Percentiles rank a stretch among this genome's conserved stretches.
phyloP scores from a whole-genome alignment of 495 filamentous ascomycete genomes.

The Aspergillus heteromorphus region DNA sequence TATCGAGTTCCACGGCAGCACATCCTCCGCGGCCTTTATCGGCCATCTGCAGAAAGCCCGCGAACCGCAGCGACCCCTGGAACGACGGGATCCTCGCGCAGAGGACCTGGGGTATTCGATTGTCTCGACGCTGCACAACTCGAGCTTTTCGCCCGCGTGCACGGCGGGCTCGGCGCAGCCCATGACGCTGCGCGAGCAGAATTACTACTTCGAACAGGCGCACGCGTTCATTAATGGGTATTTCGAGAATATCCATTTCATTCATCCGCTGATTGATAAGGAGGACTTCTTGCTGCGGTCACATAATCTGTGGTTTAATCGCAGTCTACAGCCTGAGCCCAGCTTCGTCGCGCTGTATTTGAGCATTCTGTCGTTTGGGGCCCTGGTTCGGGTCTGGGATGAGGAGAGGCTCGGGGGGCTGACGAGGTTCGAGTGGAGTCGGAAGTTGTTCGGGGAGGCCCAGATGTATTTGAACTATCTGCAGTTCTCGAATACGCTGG shows the following conservation, averaged over 20 bases:
- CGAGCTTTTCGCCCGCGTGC: constrained; percentile 32
- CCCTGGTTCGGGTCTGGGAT: constrained; percentile 37
- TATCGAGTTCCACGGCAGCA: constrained; percentile 39
- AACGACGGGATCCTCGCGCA: constrained; percentile 9
- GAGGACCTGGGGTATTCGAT: constrained; percentile 22
- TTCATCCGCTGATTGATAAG: constrained; percentile 39
- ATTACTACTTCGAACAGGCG: constrained; percentile 38
- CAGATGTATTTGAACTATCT: constrained; percentile 32
- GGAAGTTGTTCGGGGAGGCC: constrained; percentile 38
- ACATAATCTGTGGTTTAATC: constrained; percentile 34
- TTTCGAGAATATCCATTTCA: constrained; percentile 40
- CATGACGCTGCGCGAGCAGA: constrained; percentile 23
- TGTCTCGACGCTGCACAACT: constrained; percentile 35
- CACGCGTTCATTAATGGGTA: constrained; percentile 41
- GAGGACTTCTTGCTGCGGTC: constrained; percentile 33
- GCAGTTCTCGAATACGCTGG: constrained; percentile 36
- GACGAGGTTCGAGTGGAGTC: constrained; percentile 38
- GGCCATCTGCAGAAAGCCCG: constrained; percentile 30
- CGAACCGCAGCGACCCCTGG: constrained; percentile 16
- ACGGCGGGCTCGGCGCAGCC: constrained; percentile 21
- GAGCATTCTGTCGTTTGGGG: constrained; percentile 35
- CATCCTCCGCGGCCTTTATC: constrained; percentile 31
- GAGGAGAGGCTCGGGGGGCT: constrained; percentile 30
- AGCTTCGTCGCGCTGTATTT: constrained; percentile 39
- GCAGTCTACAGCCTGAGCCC: constrained; percentile 24